Evolutionary conservation across 2,329 filamentous ascomycete genomes (phyloP), one percentile per base, ranked within the genome.

Genomic region (Aspergillus brasiliensis): DNA sequence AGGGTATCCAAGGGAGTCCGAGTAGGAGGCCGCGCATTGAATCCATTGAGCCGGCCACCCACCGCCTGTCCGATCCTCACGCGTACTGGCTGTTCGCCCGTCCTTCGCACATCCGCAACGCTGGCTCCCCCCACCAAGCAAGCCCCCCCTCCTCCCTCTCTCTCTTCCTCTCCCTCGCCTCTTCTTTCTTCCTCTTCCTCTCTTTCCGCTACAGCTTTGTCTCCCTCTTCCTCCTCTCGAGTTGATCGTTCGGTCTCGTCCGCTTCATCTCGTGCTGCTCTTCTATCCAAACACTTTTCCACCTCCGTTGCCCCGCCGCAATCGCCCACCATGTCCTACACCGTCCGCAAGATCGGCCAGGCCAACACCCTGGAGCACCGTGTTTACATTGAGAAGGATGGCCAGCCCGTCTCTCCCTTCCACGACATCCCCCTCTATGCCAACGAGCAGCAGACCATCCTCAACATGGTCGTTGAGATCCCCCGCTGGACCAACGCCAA

Each of bases 401-500:
- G 94, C 82, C 83, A 91, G 67, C 91, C 91, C 69, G 80, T 98
- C 79, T 98, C 94, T 65, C 91, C 94, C 71, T 99, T 97, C 88
- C 95, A 99, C 85, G 95, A 99, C 78, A 92, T 99, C 70, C 95
- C 95, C 64, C 91, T 99, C 71, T 99, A 92, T 78, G 94, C 94
- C 88, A 97, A 99, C 80, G 85, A 91, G 81, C 90, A 97, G 84
- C 88, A 97, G 86, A 96, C 90, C 71, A 83, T 98, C 78, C 86
- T 99, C 76, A 99, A 99, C 89, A 99, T 99, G 95, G 79, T 99
- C 67, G 95, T 99, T 73, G 95, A 99, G 89, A 97, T 99, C 74
- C 95, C 95, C 74, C 90, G 95, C 83, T 99, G 95, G 95, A 97
- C 94, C 84, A 99, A 99, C 83, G 95, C 91, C 75, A 99, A 99